Percentiles rank a stretch among this genome's conserved stretches.
Conservation (phyloP, 805 yeast genomes). For the Blastobotrys terrestris region DNA sequence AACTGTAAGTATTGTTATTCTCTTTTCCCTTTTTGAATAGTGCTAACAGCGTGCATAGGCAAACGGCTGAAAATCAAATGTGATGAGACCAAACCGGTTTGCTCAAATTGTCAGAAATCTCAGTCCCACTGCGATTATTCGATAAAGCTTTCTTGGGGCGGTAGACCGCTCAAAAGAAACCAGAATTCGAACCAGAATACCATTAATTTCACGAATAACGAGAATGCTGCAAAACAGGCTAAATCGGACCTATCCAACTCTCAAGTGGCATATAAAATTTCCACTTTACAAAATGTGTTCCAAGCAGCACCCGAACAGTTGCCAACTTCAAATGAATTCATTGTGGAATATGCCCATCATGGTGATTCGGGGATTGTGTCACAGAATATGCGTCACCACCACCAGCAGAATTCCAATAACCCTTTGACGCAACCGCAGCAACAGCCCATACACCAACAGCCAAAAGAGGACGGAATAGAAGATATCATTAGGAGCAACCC, state of each 20-base stretch:
- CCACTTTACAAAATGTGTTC: slow-evolving; percentile 10
- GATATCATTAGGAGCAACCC: too few species aligned
- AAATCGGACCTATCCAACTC: slow-evolving; percentile 4
- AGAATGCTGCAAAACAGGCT: too few species aligned
- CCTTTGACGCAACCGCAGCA: background rate
- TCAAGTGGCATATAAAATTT: slow-evolving; percentile 8
- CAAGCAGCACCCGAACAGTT: slow-evolving; percentile 10
- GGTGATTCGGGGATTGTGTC: too few species aligned
- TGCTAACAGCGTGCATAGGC: slow-evolving; percentile 12
- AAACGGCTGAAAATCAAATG: slow-evolving; percentile 36
- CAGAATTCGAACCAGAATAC: too few species aligned
- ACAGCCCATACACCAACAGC: background rate
- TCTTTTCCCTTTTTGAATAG: background rate
- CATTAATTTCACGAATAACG: too few species aligned
- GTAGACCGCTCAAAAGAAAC: slow-evolving; percentile 53
- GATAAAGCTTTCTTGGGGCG: slow-evolving; percentile 66
- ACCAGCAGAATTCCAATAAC: too few species aligned
- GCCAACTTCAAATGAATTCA: too few species aligned
- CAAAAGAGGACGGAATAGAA: slow-evolving; percentile 2
- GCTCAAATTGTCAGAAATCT: slow-evolving; percentile 49
- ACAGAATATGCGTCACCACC: too few species aligned
- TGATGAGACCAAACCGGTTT: slow-evolving; percentile 58
- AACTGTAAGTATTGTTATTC: slow-evolving; percentile 18
- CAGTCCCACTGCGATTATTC: slow-evolving; percentile 53
- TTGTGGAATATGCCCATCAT: too few species aligned